Evolutionary conservation across 495 filamentous ascomycete species (phyloP), one percentile per base, ranked within the genome.

Genomic region (Tricharina praecox): DNA sequence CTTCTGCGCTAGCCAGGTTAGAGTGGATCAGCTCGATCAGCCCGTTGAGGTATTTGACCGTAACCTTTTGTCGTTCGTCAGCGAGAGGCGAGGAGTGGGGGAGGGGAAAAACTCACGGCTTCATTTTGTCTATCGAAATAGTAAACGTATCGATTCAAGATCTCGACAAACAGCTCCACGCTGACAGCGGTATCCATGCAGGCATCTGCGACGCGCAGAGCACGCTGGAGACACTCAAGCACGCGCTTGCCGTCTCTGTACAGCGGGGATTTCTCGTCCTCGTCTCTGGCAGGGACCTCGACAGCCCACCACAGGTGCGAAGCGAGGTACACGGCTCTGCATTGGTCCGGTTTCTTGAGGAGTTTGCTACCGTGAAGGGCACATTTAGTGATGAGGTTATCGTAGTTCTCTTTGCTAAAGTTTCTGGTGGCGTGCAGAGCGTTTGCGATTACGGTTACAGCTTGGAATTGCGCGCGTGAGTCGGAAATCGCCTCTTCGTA

Each of bases 161-260:
- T 96, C 66, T 97, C 90, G 40, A 97, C 90, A 59, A 97, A 97
- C 33, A 97, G 70, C 66, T 97, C 90, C 20, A 96, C 85, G 2
- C 85, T 93, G 2, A 95, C 93, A 7, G 85, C 86, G n/a, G 86
- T 87, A 64, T 97, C 90, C 90, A 97, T 97, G 66, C 90, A 97
- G 4, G 90, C 90, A 64, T 97, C 90, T 1, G 90, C 90, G 5
- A 97, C 90, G 41, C 90, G 82, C 18, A 96, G 76, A 16, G 90
- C 92, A 47, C 90, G 82, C 63, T 96, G 90, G 13, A 97, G 70
- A 61, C 90, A 97, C 63, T 97, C 90, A 11, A 97, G 72, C 4
- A 97, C 90, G 26, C 90, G 76, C 65, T 96, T 96, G 13, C 92
- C 92, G 55, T 97, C 90, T 34, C 88, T 88, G 64, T 96, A 96